Evolutionary conservation across 2,329 filamentous ascomycete species (phyloP), one percentile per base, ranked within the genome.

Genomic region (Hypoxylon sp.): DNA sequence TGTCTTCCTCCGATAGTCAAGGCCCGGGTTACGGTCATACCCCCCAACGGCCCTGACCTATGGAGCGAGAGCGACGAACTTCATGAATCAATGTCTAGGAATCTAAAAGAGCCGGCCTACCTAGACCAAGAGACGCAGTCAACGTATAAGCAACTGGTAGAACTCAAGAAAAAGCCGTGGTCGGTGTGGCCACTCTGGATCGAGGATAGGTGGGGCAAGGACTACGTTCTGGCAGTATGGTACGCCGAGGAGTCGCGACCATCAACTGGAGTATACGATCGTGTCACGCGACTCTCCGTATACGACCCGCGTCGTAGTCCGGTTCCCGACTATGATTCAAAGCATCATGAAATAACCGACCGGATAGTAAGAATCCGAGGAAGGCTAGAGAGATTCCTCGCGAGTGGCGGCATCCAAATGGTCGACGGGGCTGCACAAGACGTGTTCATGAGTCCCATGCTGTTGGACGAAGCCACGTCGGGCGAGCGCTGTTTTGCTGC

Each of bases 131-230:
- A 44, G 9, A 26, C 20, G 7, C 32, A 4, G 11, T 40, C 36
- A 7, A 46, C 60, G 22, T 70, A 67, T 46, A 61, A 36, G 9
- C 51, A 61, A 14, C 71, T 57, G 44, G 5, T 12, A 3, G 32
- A 70, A 4, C 20, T 73, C 22, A 74, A 70, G 63, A 52, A 5
- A 28, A 64, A 64, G 28, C 70, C 70, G 1, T 73, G 67, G 66
- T 22, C 68, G 5, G 50, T 75, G 22, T 72, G 72, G 73, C 73
- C 73, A 8, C 48, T 75, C 42, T 75, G 69, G 67, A 65, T 75
- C 9, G 74, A 75, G 58, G 74, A 75, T 16, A 2, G 69, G 16
- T 72, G 52, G 45, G 74, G 74, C 8, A 63, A 54, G 26, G 73
- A 74, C 45, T 75, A 30, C 5, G 58, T 74, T 3, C 58, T 71